These are phyloP conservation scores for Agrocybe praecox DNA, from an alignment of 768 basidiomycete genomes.

Conservation along the genomic window DNA sequence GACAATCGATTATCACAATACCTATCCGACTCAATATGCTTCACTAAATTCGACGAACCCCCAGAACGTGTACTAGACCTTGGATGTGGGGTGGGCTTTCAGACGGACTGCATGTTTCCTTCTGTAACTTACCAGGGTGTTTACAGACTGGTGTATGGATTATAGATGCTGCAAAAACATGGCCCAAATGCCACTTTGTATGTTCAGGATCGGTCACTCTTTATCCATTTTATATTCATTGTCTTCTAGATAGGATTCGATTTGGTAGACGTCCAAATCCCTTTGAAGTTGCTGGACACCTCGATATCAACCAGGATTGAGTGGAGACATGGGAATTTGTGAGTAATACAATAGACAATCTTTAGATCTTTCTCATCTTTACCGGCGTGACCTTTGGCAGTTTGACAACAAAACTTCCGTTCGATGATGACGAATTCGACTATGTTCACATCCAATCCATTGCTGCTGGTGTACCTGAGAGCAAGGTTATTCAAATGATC, in stretches of 20 bases:
- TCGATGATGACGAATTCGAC: conserved; percentile 84
- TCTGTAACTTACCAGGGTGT: neutral
- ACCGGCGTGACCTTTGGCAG: conserved; percentile 33
- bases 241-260: conserved; percentile 71
- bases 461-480: conserved; percentile 72
- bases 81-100: conserved; percentile 69
- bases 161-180: conserved; percentile 71
- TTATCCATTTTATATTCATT: neutral
- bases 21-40: conserved; percentile 58
- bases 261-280: conserved; percentile 73
- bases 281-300: conserved; percentile 50
- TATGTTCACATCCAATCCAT: conserved; percentile 74
- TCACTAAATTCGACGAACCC: conserved; percentile 54
- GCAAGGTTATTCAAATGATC: conserved; percentile 62
- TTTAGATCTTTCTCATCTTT: neutral
- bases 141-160: conserved; percentile 71
- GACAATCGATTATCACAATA: conserved; percentile 52
- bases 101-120: neutral
- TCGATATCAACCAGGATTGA: conserved; percentile 58
- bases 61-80: conserved; percentile 66
- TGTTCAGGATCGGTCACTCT: conserved; percentile 19
- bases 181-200: conserved; percentile 68
- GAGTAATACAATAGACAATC: conserved; percentile 7
- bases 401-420: conserved; percentile 74
- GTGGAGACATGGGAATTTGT: conserved; percentile 85